These are phyloP conservation scores for Phycomyces blakesleeanus DNA, from an alignment of 192 early-diverging fungal species.

Conservation along the genomic window DNA sequence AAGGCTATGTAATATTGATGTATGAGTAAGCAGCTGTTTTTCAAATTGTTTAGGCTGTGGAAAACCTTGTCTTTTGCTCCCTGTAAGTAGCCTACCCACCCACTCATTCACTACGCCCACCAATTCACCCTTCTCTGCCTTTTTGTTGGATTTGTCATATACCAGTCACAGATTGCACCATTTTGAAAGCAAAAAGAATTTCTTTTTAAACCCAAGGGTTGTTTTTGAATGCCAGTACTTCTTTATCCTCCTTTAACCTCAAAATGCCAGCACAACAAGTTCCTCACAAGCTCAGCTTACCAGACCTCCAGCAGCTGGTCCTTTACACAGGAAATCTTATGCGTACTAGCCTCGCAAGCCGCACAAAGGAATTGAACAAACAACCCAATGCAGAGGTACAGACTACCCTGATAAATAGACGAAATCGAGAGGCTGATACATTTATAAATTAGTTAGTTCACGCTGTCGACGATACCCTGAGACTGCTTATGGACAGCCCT, in stretches of 20 bases:
- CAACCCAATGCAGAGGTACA: conserved; percentile 53
- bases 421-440: neutral
- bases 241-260: too few relatives aligned
- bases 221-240: too few relatives aligned
- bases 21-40: neutral
- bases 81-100: too few relatives aligned
- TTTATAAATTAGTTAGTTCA: conserved; percentile 37
- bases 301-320: conserved; percentile 38
- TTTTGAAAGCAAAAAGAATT: too few relatives aligned
- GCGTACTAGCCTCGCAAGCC: conserved; percentile 39
- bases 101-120: too few relatives aligned
- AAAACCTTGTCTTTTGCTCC: too few relatives aligned
- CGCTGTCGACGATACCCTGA: conserved; percentile 45
- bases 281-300: conserved; percentile 11
- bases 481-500: conserved; percentile 32
- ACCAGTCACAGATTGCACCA: too few relatives aligned
- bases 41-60: too few relatives aligned
- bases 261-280: conserved; percentile 23
- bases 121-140: too few relatives aligned
- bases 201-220: too few relatives aligned
- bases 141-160: too few relatives aligned
- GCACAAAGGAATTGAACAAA: conserved; percentile 31
- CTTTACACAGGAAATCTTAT: conserved; percentile 52
- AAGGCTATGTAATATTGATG: neutral
- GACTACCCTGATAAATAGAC: neutral